phyloP scores from a whole-genome alignment of 176 grass and related monocot species.

The Saccharum officinarum region DNA sequence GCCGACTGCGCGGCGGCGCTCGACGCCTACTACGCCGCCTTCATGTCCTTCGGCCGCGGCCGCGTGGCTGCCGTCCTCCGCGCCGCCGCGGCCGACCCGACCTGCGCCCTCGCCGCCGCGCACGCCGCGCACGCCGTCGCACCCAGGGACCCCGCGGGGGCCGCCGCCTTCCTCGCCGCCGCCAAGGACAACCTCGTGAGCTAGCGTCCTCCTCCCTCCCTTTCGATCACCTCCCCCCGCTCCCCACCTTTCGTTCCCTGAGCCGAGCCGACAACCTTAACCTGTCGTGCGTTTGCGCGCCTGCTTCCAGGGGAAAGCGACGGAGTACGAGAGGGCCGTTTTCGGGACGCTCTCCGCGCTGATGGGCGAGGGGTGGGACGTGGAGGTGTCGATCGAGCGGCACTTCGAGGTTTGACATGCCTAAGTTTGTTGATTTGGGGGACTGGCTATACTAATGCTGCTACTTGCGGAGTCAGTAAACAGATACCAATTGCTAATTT shows the following conservation, averaged over 20 bases:
- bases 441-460: background rate
- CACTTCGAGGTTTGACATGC: slow-evolving; percentile 51
- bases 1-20: slow-evolving; percentile 56
- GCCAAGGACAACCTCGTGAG: slow-evolving; percentile 53
- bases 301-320: slow-evolving; percentile 35
- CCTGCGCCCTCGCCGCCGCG: slow-evolving; percentile 56
- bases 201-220: background rate
- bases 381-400: slow-evolving; percentile 33
- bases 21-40: slow-evolving; percentile 57
- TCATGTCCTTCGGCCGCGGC: slow-evolving; percentile 49
- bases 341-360: slow-evolving; percentile 51
- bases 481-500: background rate
- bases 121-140: slow-evolving; percentile 53
- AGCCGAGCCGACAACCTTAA: background rate
- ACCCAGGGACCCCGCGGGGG: slow-evolving; percentile 22
- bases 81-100: slow-evolving; percentile 42
- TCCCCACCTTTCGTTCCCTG: background rate
- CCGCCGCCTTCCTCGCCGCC: slow-evolving; percentile 45
- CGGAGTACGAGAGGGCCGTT: slow-evolving; percentile 59
- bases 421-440: background rate
- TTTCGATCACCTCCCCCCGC: background rate
- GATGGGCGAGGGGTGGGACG: slow-evolving; percentile 43
- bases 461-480: background rate
- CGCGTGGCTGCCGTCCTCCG: slow-evolving; percentile 39
- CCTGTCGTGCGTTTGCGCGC: background rate